Conservation (phyloP, 23 red algal genomes). For the Agarophyton chilense region DNA sequence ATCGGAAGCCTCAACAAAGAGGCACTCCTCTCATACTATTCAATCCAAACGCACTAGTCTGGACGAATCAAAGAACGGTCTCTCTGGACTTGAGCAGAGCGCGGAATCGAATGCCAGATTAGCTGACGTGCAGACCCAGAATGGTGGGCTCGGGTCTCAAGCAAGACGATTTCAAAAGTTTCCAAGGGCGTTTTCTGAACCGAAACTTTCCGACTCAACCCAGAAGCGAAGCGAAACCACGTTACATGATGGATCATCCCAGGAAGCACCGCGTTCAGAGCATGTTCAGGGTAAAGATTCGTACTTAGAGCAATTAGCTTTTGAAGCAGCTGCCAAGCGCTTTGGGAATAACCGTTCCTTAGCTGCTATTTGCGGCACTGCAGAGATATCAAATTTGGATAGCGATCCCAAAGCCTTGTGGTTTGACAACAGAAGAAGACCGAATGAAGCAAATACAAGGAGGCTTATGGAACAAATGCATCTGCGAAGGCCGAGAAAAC, state of each 20-base stretch:
- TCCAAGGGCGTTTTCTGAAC: constrained; percentile 52
- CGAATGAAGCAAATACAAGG: constrained; percentile 21
- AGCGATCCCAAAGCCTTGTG: constrained; percentile 48
- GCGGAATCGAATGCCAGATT: neutral
- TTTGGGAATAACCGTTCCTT: constrained; percentile 6
- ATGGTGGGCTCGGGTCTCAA: neutral
- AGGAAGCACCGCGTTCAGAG: constrained; percentile 1
- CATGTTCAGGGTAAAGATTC: neutral
- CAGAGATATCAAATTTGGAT: constrained; percentile 5
- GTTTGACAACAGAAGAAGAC: constrained; percentile 33
- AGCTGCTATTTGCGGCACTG: neutral
- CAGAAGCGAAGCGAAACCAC: constrained; percentile 11
- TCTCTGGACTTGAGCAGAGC: neutral
- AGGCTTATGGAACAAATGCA: constrained; percentile 20
- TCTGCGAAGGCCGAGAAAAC: constrained; percentile 33
- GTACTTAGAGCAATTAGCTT: constrained; percentile 48
- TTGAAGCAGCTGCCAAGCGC: constrained; percentile 51
- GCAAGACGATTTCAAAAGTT: neutral
- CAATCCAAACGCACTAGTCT: constrained; percentile 6
- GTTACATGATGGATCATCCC: neutral
- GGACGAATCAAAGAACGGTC: neutral
- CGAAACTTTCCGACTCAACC: constrained; percentile 28
- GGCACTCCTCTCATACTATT: neutral
- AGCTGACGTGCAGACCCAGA: neutral
- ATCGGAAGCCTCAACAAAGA: constrained; percentile 15